phyloP scores from a whole-genome alignment of 306 rosid genomes.

The Cicer cuneatum region DNA sequence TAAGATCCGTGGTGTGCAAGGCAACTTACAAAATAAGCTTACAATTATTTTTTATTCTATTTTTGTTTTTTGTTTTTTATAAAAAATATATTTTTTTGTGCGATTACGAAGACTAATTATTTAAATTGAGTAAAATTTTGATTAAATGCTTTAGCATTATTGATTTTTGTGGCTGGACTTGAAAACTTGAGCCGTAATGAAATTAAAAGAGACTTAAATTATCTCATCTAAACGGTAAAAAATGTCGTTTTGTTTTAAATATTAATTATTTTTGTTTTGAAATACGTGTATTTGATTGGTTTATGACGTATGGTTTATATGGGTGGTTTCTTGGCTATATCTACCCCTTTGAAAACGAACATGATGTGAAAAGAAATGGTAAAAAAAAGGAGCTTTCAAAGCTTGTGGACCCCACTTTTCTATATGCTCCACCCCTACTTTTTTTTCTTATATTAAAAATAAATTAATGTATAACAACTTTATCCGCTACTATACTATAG shows the following conservation, averaged over 20 bases:
- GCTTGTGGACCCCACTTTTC: constrained; percentile 44
- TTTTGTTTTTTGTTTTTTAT: not conserved
- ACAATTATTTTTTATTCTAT: constrained; percentile 12
- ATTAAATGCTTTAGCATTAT: not conserved
- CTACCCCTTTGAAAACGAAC: constrained; percentile 62
- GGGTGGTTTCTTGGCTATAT: constrained; percentile 58
- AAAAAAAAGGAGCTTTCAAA: constrained; percentile 43
- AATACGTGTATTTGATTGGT: constrained; percentile 45
- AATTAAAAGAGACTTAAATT: not conserved
- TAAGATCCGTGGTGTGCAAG: constrained; percentile 79
- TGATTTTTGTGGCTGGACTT: not conserved
- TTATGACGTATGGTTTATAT: constrained; percentile 51
- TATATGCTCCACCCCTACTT: constrained; percentile 37
- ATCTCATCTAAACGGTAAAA: not conserved
- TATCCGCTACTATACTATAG: constrained; percentile 43
- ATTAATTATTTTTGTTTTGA: not conserved
- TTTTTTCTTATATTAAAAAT: constrained; percentile 17
- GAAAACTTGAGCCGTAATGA: not conserved
- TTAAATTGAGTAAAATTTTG: not conserved
- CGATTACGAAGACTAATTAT: not conserved
- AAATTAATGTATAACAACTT: constrained; percentile 40
- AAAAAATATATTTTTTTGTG: not conserved
- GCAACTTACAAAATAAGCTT: constrained; percentile 67
- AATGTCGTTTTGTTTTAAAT: not conserved
- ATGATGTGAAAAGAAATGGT: constrained; percentile 44